Percentiles rank a stretch among this genome's conserved stretches.
Conservation (phyloP, 805 yeast genomes). For the Cyberlindnera euphorbiiphila region DNA sequence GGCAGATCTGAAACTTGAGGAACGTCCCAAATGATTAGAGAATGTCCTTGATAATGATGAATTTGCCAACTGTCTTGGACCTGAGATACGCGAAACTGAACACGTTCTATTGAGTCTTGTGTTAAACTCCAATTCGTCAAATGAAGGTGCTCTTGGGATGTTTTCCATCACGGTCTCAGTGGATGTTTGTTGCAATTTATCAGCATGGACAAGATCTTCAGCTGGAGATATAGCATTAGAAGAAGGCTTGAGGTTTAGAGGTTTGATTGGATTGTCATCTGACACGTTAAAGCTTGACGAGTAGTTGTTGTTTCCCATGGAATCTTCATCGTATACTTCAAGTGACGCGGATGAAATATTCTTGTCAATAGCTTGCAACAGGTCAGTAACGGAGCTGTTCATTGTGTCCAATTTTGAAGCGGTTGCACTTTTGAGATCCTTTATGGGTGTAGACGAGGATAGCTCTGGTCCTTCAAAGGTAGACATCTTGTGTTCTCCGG, state of each 20-base stretch:
- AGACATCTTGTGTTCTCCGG: not conserved
- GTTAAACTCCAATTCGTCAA: constrained; percentile 33
- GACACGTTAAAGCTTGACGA: constrained; percentile 18
- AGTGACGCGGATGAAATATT: constrained; percentile 24
- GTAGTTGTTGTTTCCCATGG: constrained; percentile 3
- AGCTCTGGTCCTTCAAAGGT: constrained; percentile 7
- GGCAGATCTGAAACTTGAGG: constrained; percentile 14
- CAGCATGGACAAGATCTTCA: too few species aligned
- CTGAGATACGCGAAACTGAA: constrained; percentile 27
- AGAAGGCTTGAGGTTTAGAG: constrained; percentile 24
- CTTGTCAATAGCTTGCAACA: constrained; percentile 30
- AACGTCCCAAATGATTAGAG: constrained; percentile 18
- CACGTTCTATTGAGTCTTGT: constrained; percentile 28
- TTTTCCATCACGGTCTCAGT: constrained; percentile 20
- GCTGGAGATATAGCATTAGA: too few species aligned
- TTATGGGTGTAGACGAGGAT: constrained; percentile 24
- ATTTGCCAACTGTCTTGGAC: constrained; percentile 28
- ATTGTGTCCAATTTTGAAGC: constrained; percentile 4
- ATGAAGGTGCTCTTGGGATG: constrained; percentile 27
- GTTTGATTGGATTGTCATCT: constrained; percentile 26
- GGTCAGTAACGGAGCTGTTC: constrained; percentile 37
- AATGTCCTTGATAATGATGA: constrained; percentile 21
- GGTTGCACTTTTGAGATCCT: constrained; percentile 1
- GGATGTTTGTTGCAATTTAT: too few species aligned
- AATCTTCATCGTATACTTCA: constrained; percentile 7